Evolutionary conservation across 805 yeast genomes (phyloP).

Genomic region (Candida rishiriensis): DNA sequence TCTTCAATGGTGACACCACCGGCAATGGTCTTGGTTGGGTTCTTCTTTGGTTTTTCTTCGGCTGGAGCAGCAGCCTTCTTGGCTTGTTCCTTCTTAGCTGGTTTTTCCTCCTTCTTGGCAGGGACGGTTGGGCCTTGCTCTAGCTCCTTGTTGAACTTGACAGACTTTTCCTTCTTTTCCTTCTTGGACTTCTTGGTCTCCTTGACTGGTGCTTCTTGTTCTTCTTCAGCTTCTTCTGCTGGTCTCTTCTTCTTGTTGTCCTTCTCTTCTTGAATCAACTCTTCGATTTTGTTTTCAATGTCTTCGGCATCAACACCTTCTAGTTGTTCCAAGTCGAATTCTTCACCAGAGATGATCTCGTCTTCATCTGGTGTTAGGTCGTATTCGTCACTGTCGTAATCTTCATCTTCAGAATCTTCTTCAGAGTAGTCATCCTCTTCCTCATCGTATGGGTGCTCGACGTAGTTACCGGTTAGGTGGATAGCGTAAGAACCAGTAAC

Average conservation of each 20-base stretch:
- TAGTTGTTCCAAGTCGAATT: constrained; percentile 54
- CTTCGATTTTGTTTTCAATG: constrained; percentile 68
- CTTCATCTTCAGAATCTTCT: constrained; percentile 44
- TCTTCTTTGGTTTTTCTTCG: constrained; percentile 40
- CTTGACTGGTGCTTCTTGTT: constrained; percentile 29
- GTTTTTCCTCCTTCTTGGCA: constrained; percentile 22
- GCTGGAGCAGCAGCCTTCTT: constrained; percentile 12
- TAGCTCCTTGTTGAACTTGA: constrained; percentile 82
- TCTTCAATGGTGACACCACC: constrained; percentile 96
- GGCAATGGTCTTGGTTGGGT: constrained; percentile 72
- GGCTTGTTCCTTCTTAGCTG: constrained; percentile 23
- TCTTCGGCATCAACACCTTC: constrained; percentile 57
- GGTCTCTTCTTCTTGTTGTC: constrained; percentile 35
- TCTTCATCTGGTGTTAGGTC: constrained; percentile 77
- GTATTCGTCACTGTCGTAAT: constrained; percentile 49
- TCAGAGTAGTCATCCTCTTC: constrained; percentile 49
- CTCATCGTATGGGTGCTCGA: constrained; percentile 89
- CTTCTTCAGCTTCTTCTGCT: constrained; percentile 23
- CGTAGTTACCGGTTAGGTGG: constrained; percentile 90
- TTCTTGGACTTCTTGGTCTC: constrained; percentile 31
- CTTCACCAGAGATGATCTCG: constrained; percentile 49
- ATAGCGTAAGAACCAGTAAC: constrained; percentile 95
- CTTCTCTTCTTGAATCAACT: constrained; percentile 61
- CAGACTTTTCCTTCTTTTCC: constrained; percentile 56
- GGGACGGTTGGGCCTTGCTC: constrained; percentile 86